Base-by-base conservation (phyloP, 2,329 filamentous ascomycete genomes). In the Falciphora oryzae region DNA sequence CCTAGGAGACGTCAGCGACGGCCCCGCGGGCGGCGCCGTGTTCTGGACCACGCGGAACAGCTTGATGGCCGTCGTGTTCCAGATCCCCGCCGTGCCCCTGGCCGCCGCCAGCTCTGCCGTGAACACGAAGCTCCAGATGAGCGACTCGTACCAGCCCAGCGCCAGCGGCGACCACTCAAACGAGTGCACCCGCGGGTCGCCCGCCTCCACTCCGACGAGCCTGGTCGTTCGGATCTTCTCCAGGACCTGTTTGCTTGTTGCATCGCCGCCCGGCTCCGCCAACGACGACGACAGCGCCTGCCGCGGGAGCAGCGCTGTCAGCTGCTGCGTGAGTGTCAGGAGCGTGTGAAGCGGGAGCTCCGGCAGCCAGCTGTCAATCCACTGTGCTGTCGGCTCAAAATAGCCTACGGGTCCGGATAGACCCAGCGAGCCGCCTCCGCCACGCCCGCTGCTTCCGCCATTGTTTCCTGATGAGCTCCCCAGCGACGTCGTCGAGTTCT, bases 351-450 rank as follows among this genome's bases (percentile, higher is more conserved):
- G 83, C 1, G 93, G 93, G 35, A 97, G 81, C 71, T 96, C 91
- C 0, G 92, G 90, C n/a, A 97, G 85, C 94, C 94, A 98, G 64
- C 86, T 90, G 70, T 97, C 93, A 68, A 98, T 91, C 93, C 95
- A 98, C 65, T 87, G 81, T 8, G 89, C 79, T 6, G 92, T 91
- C 4, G 94, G 92, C 68, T 89, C 88, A 73, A 98, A 98, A 16
- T 53, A 31, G n/a, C 65, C 64, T 4, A 60, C 57, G 14, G 61
- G 56, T 2, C 22, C 44, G 18, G 28, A 7, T 29, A 58, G 32
- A 38, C 38, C 59, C 28, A 57, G n/a, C 44, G 59, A 32, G 22
- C n/a, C 38, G 44, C 27, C 44, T 7, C 53, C 38, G 22, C 44
- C 53, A 4, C 27, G 58, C 7, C 59, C 65, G 4, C 25, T 57